phyloP scores from a whole-genome alignment of 176 grass and related monocot species.

The Otatea glauca region DNA sequence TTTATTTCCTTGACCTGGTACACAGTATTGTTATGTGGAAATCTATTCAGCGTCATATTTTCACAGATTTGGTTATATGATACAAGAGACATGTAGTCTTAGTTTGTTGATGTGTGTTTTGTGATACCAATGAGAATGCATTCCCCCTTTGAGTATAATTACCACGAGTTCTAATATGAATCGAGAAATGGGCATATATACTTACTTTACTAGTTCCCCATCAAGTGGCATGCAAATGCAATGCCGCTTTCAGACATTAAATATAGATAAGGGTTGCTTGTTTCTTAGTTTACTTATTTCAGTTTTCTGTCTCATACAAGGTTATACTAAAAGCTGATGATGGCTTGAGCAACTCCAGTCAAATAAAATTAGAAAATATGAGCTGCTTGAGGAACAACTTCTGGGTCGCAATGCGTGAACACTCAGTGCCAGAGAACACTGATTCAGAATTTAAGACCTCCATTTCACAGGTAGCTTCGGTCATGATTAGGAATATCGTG shows the following conservation, averaged over 20 bases:
- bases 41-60: slow-evolving; percentile 8
- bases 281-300: slow-evolving; percentile 36
- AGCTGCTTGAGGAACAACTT: slow-evolving; percentile 27
- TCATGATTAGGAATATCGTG: slow-evolving; percentile 23
- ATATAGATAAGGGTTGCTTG: background rate
- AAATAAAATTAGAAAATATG: slow-evolving; percentile 21
- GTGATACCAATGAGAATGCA: background rate
- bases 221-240: slow-evolving; percentile 11
- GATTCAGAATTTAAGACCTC: slow-evolving; percentile 53
- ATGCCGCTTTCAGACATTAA: slow-evolving; percentile 8
- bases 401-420: slow-evolving; percentile 36
- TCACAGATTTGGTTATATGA: background rate
- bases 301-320: slow-evolving; percentile 33
- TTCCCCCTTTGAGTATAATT: slow-evolving; percentile 11
- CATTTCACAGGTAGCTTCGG: slow-evolving; percentile 59
- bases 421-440: slow-evolving; percentile 21
- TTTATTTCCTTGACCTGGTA: slow-evolving; percentile 33
- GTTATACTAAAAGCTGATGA: slow-evolving; percentile 42
- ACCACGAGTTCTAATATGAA: background rate
- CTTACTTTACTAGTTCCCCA: background rate
- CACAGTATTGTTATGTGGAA: background rate
- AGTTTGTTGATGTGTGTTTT: background rate
- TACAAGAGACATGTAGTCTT: background rate
- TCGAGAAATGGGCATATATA: slow-evolving; percentile 26
- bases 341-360: slow-evolving; percentile 27